These are phyloP conservation scores for Echeveria elegans DNA, from an alignment of 164 flowering plant genomes.

Conservation along the genomic window DNA sequence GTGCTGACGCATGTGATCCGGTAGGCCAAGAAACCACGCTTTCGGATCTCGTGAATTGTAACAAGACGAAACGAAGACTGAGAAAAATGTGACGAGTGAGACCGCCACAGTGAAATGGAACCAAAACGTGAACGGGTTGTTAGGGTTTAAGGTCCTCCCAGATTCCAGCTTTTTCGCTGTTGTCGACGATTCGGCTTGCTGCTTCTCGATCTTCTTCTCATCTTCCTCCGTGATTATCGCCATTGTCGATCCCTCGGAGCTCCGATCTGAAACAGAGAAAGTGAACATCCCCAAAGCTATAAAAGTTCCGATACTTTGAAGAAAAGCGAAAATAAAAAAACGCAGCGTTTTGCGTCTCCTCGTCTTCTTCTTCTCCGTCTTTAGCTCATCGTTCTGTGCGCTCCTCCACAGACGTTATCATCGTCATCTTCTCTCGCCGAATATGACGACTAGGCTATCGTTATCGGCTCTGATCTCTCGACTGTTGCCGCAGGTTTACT, in stretches of 20 bases:
- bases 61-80: slow-evolving; percentile 30
- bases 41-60: slow-evolving; percentile 51
- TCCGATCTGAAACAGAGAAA: neutral
- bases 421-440: neutral
- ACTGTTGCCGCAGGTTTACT: neutral
- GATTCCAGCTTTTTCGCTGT: neutral
- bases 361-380: neutral
- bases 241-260: slow-evolving; percentile 25
- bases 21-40: slow-evolving; percentile 66
- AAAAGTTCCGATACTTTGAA: neutral
- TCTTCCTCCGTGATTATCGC: slow-evolving; percentile 58
- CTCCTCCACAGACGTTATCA: neutral
- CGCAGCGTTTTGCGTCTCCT: neutral
- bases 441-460: neutral
- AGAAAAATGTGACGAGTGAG: slow-evolving; percentile 47
- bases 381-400: neutral
- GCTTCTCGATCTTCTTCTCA: slow-evolving; percentile 18
- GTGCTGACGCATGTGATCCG: slow-evolving; percentile 49
- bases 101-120: slow-evolving; percentile 60
- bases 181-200: neutral
- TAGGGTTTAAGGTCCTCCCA: slow-evolving; percentile 5
- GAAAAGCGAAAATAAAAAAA: neutral
- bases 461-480: neutral
- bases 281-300: neutral
- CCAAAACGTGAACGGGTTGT: slow-evolving; percentile 68